A percentile compares a stretch with the other conserved stretches of the same genome.
These are phyloP conservation scores for Rhizophagus clarus DNA, from an alignment of 192 early-diverging fungal species.

Conservation along the genomic window DNA sequence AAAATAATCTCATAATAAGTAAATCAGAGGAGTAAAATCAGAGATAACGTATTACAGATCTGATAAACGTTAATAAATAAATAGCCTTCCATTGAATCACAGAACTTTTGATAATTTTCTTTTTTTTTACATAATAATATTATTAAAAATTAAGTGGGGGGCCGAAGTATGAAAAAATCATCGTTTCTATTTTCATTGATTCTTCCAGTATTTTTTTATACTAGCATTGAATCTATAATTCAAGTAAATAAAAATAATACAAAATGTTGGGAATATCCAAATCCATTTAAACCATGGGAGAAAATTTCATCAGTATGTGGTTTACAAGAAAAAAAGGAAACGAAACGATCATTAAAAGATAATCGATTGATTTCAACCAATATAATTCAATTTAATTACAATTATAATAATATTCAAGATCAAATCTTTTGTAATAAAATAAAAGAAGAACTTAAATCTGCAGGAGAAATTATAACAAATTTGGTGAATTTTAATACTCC, in stretches of 20 bases:
- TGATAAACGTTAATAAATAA: too few relatives aligned
- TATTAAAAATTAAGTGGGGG: too few relatives aligned
- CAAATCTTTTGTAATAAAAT: background rate
- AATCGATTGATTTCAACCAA: background rate
- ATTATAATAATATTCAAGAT: background rate
- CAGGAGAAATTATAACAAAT: background rate
- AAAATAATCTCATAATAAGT: too few relatives aligned
- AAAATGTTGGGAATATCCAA: background rate
- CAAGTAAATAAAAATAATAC: background rate
- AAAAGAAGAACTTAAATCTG: background rate
- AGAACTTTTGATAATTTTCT: too few relatives aligned
- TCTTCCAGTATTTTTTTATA: background rate
- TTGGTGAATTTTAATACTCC: background rate
- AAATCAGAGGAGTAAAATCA: too few relatives aligned
- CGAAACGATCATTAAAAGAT: background rate
- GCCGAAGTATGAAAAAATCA: background rate
- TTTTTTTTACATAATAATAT: too few relatives aligned
- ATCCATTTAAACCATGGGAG: background rate
- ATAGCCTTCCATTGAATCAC: too few relatives aligned
- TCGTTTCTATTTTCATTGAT: background rate
- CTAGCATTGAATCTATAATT: background rate
- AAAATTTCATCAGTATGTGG: background rate
- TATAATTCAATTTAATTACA: background rate
- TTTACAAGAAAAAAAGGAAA: background rate
- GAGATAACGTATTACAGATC: too few relatives aligned